Evolutionary conservation across 208 protist species (phyloP).

Genomic region (Leishmania aethiopica): DNA sequence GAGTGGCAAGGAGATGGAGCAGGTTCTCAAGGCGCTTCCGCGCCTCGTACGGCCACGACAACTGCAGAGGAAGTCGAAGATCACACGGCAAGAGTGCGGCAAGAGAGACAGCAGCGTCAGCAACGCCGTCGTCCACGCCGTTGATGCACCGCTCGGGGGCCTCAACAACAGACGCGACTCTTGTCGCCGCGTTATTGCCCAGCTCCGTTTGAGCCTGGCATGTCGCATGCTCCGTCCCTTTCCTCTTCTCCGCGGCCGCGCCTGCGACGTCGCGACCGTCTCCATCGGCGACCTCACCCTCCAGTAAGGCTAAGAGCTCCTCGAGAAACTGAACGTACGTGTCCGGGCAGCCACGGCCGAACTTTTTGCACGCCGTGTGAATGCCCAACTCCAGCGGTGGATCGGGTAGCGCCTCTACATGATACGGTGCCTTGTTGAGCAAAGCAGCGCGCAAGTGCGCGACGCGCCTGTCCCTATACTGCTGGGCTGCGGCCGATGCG

Average conservation of each 20-base stretch:
- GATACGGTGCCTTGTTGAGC: neutral
- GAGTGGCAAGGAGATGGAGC: constrained; percentile 32
- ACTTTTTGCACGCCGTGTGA: constrained; percentile 65
- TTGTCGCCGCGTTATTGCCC: neutral
- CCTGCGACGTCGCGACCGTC: neutral
- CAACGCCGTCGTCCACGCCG: neutral
- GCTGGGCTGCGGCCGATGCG: neutral
- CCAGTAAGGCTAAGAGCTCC: constrained; percentile 12
- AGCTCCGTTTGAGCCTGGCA: neutral
- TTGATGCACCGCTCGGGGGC: neutral
- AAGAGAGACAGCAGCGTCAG: neutral
- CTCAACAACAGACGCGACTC: neutral
- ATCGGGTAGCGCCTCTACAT: constrained; percentile 21
- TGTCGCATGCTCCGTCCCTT: neutral
- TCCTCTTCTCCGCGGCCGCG: too few species aligned
- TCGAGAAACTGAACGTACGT: constrained; percentile 61
- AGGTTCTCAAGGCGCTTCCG: constrained; percentile 46
- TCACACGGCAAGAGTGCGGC: neutral
- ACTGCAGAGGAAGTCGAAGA: constrained; percentile 28
- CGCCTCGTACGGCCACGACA: constrained; percentile 27
- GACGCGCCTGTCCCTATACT: constrained; percentile 17
- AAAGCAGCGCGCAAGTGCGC: constrained; percentile 11
- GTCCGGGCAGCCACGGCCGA: constrained; percentile 55
- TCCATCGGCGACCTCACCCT: neutral
- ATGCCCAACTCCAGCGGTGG: constrained; percentile 55